A percentile compares a stretch with the other conserved stretches of the same genome.
phyloP scores from a whole-genome alignment of 495 filamentous ascomycete species.

The Penicillium odoratum region DNA sequence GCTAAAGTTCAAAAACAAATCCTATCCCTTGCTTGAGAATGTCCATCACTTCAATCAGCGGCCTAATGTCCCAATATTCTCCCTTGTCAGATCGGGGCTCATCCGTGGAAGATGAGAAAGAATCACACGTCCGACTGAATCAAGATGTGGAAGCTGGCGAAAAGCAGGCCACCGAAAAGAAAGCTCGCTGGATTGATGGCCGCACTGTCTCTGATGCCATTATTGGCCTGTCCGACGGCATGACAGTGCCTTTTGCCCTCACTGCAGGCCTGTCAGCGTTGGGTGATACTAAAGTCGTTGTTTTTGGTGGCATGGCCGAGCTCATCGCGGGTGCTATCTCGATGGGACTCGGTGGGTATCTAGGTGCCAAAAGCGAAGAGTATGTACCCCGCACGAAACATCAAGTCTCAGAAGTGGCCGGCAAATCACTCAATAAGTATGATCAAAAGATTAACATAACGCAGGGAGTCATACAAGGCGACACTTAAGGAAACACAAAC shows the following conservation, averaged over 20 bases:
- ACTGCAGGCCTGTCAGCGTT: slow-evolving; percentile 57
- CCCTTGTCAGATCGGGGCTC: slow-evolving; percentile 33
- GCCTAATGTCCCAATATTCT: slow-evolving; percentile 41
- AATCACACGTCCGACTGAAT: slow-evolving; percentile 20
- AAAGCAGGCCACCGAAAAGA: slow-evolving; percentile 13
- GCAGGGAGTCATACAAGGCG: slow-evolving; percentile 53
- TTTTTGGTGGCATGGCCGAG: slow-evolving; percentile 60
- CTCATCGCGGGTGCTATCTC: slow-evolving; percentile 59
- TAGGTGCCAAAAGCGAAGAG: slow-evolving; percentile 71
- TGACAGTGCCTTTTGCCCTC: slow-evolving; percentile 62
- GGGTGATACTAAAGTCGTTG: slow-evolving; percentile 54
- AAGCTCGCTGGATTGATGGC: slow-evolving; percentile 40
- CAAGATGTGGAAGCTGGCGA: slow-evolving; percentile 26
- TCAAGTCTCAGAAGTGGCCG: neutral
- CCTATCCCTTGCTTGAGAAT: slow-evolving; percentile 21
- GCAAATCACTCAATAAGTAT: neutral
- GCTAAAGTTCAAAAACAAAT: neutral
- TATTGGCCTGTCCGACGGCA: slow-evolving; percentile 60
- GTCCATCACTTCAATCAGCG: slow-evolving; percentile 39
- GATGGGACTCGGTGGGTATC: slow-evolving; percentile 59
- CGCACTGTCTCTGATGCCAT: slow-evolving; percentile 59
- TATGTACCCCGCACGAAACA: slow-evolving; percentile 27
- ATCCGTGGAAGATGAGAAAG: slow-evolving; percentile 40
- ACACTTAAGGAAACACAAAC: slow-evolving; percentile 48
- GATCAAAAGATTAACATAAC: slow-evolving; percentile 3